Evolutionary conservation across 306 rosid genomes (phyloP).

Genomic region (Vigna nakashimae): DNA sequence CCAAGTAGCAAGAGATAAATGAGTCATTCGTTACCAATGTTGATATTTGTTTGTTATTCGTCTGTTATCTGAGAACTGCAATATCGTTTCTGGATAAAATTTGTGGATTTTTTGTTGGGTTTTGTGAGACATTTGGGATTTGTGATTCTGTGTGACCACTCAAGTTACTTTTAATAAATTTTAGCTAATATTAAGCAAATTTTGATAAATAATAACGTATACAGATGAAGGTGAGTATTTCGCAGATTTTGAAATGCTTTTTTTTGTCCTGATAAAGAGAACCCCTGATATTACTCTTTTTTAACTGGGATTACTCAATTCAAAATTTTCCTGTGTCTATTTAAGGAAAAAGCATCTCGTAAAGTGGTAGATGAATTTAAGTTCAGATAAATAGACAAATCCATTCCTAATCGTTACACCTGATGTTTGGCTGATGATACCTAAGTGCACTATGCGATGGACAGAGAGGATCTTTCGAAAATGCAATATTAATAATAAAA

Average conservation of each 20-base stretch:
- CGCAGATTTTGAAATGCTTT: not conserved
- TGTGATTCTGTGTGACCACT: not conserved
- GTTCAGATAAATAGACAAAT: not conserved
- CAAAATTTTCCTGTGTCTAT: not conserved
- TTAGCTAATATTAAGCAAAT: not conserved
- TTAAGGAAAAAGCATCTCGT: not conserved
- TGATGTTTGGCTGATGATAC: no score
- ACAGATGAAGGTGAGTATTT: not conserved
- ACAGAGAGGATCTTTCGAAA: no score
- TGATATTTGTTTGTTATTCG: conserved; percentile 11
- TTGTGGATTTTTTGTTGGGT: not conserved
- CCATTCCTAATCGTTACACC: not conserved
- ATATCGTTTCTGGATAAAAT: not conserved
- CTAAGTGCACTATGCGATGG: no score
- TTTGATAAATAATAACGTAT: not conserved
- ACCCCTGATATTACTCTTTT: not conserved
- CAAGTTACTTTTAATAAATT: not conserved
- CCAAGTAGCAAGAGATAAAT: conserved; percentile 7
- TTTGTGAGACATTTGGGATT: not conserved
- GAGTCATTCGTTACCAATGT: conserved; percentile 5
- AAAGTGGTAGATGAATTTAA: not conserved
- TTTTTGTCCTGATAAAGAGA: not conserved
- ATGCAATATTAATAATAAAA: no score
- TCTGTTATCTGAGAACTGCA: not conserved
- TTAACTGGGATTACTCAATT: not conserved